A percentile compares a stretch with the other conserved stretches of the same genome.
Conservation (phyloP, 202 grass and related monocot genomes). For the Bolboschoenoplectus hybrid region DNA sequence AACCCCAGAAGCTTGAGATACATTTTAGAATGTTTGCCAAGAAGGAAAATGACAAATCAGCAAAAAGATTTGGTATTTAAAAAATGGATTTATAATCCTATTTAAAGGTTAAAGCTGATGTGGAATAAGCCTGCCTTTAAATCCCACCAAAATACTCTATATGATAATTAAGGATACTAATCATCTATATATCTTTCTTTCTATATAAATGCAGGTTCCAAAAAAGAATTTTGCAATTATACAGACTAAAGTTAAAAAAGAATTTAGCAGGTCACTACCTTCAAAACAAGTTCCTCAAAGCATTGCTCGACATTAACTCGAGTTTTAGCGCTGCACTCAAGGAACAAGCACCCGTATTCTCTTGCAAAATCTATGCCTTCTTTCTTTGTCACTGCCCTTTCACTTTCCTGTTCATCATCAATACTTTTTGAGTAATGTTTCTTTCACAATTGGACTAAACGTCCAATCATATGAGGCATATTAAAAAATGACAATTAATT, state of each 20-base stretch:
- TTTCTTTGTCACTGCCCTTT: slow-evolving; percentile 93
- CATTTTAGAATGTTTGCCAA: background rate
- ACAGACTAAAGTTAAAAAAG: background rate
- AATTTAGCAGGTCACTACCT: slow-evolving; percentile 37
- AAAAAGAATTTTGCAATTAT: background rate
- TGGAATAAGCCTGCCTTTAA: background rate
- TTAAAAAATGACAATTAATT: slow-evolving; percentile 23
- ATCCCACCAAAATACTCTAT: background rate
- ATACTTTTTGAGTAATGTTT: slow-evolving; percentile 18
- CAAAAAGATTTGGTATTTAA: slow-evolving; percentile 1
- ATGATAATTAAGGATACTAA: background rate
- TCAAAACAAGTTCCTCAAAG: slow-evolving; percentile 95
- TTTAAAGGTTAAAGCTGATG: background rate
- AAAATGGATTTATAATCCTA: background rate
- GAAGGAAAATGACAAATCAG: background rate
- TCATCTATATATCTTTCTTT: background rate
- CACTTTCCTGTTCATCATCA: slow-evolving; percentile 64
- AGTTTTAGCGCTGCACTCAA: slow-evolving; percentile 97
- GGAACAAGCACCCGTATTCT: slow-evolving; percentile 89
- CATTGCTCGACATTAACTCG: slow-evolving; percentile 95
- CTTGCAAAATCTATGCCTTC: slow-evolving; percentile 94
- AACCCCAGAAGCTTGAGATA: background rate
- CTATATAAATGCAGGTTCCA: background rate
- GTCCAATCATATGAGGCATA: background rate
- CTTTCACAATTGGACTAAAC: background rate